Base-by-base conservation (phyloP, 176 grass and related monocot genomes). In the Secale cereale region DNA sequence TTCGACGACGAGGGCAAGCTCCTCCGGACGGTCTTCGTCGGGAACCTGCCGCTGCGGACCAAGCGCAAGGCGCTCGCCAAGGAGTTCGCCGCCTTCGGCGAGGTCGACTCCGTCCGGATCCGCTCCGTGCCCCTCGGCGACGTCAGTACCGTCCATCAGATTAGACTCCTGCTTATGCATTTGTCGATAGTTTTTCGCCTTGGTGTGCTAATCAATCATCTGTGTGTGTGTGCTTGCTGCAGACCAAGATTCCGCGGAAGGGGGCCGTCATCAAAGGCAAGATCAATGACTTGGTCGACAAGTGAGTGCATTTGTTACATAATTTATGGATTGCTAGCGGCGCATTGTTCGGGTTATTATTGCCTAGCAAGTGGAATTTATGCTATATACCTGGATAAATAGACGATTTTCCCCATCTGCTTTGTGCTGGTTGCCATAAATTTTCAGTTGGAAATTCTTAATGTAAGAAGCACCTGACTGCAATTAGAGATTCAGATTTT, bases 1-100 rank as follows among this genome's bases (percentile, higher is more conserved):
- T 98, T 94, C 27, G 96, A 94, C 59, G 93, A 99, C 45, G 93
- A 96, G 81, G 79, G 74, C 78, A 99, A 99, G 84, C 82, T 99
- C 48, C 59, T 94, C 28, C 86, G 93, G 83, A 99, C 97, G 35
- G 84, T 99, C 13, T 99, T 99, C 87, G 97, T 96, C 20, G 97
- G 97, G 3, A 99, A 99, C 84, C 88, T 99, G 74, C 93, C 97
- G 37, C 78, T 99, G 43, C 89, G 79, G 71, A 89, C 89, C 65
- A 99, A 91, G 88, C 72, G 76, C 69, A 99, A 96, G 86, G 45
- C 52, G 36, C 79, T 99, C 70, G 23, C 62, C 74, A 95, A 88
- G 84, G 91, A 96, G 78, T 96, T 99, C 62, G 83, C 65, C 10
- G 80, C 75, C 28, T 96, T 99, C 56, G 93, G 97, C 7, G 90